Percentiles rank a stretch among this genome's conserved stretches.
phyloP scores from a whole-genome alignment of 108 stramenopile species.

The Stephanodiscus minutulus region DNA sequence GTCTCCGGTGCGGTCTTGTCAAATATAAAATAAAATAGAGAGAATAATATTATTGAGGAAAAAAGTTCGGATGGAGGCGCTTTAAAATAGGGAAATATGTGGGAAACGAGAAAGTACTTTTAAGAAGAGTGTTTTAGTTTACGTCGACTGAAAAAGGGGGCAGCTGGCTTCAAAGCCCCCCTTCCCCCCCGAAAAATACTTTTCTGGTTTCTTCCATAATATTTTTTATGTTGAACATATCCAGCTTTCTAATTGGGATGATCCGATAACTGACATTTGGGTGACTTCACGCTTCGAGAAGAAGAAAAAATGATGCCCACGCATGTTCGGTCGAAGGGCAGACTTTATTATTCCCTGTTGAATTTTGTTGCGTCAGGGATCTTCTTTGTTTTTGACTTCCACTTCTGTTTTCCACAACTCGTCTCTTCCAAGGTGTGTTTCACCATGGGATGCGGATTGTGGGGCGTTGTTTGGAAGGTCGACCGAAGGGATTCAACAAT shows the following conservation, averaged over 20 bases:
- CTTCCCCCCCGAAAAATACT: too few relatives aligned
- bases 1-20: neutral
- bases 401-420: neutral
- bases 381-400: neutral
- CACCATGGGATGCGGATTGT: neutral
- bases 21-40: too few relatives aligned
- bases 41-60: too few relatives aligned
- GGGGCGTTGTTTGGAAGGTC: neutral
- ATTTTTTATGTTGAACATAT: slow-evolving; percentile 3
- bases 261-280: neutral
- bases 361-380: neutral
- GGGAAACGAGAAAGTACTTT: too few relatives aligned
- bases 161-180: too few relatives aligned
- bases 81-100: too few relatives aligned
- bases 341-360: neutral
- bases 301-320: too few relatives aligned
- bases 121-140: too few relatives aligned
- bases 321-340: neutral
- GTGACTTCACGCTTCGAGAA: neutral
- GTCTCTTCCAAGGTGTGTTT: neutral
- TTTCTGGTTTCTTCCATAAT: too few relatives aligned
- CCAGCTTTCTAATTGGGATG: neutral
- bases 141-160: too few relatives aligned
- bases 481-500: too few relatives aligned
- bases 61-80: too few relatives aligned